Evolutionary conservation across 2,329 filamentous ascomycete species (phyloP).

Genomic region (Fusarium sterilihyphosum): DNA sequence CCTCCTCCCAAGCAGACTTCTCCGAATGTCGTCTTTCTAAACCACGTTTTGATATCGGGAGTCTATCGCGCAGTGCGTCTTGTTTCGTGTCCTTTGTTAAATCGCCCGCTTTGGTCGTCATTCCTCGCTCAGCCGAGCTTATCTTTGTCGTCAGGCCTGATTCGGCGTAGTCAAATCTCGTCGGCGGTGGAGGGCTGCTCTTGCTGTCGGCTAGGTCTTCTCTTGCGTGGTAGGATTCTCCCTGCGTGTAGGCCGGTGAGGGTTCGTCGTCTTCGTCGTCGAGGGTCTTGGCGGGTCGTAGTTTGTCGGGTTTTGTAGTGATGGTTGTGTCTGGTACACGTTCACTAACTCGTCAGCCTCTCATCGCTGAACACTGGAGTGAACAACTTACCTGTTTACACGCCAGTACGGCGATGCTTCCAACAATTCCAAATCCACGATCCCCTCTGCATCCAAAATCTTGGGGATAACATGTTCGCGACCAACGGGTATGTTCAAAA

Average conservation of each 20-base stretch:
- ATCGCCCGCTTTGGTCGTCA: not conserved
- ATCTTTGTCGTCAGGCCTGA: not conserved
- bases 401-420: constrained; percentile 30
- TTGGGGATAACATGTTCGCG: constrained; percentile 21
- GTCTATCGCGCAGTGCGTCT: constrained; percentile 3
- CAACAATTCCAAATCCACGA: constrained; percentile 28
- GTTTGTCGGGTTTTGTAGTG: constrained; percentile 12
- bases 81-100: constrained; percentile 1
- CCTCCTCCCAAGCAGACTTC: constrained; percentile 24
- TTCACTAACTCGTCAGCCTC: constrained; percentile 24
- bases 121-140: not conserved
- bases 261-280: constrained; percentile 21
- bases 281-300: constrained; percentile 20
- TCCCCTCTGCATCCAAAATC: constrained; percentile 30
- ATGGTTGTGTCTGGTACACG: constrained; percentile 24
- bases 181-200: not conserved
- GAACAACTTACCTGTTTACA: constrained; percentile 21
- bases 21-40: constrained; percentile 19
- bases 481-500: constrained; percentile 22
- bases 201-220: constrained; percentile 9
- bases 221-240: constrained; percentile 12
- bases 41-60: constrained; percentile 26
- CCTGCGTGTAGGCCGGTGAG: constrained; percentile 13
- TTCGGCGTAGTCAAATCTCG: not conserved
- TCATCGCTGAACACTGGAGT: too few relatives aligned